Base-by-base conservation (phyloP, 192 early-diverging fungal species). In the Allomyces javanicus region DNA sequence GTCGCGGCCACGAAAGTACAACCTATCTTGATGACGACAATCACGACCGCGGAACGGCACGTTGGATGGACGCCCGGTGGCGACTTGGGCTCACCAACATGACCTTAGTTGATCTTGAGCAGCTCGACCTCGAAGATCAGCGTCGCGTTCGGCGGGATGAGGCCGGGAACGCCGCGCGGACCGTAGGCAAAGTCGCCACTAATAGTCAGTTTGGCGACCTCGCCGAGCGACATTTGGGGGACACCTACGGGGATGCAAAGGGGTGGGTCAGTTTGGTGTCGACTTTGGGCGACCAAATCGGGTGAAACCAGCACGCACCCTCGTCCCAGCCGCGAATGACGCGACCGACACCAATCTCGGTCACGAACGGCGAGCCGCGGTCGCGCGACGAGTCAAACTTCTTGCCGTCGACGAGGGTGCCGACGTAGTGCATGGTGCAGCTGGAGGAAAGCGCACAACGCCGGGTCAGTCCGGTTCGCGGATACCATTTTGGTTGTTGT, bases 321-420 rank as follows among this genome's bases (percentile, higher is more conserved):
- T 81, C 76, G 66, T 83, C 78, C 78, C 80, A 83, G 19, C 79
- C 78, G 65, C 79, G 75, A 75, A 98, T 98, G 68, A 98, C 93
- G 71, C 86, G 91, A 4, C 91, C 90, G 25, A 92, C 87, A 70
- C 96, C 96, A 69, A 98, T 96, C 61, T 75, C 77, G 77, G 86
- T 91, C 25, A 77, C 76, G 69, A 96, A 98, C 55, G 96, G 92
- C 69, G 87, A 66, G 24, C 81, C 77, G 70, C 92, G 91, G 75
- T 94, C 83, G 65, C 77, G 72, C 65, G 89, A 90, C 65, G 88
- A 90, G 74, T 98, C 96, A 67, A 98, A 98, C 74, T 87, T 81
- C 23, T 63, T 73, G 67, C 91, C 92, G 71, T 85, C 77, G 63
- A 75, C 73, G 24, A 90, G 78, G 21, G 64, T 72, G 25, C 72